phyloP scores from a whole-genome alignment of 2,329 filamentous ascomycete genomes.

The Talaromyces pinophilus region DNA sequence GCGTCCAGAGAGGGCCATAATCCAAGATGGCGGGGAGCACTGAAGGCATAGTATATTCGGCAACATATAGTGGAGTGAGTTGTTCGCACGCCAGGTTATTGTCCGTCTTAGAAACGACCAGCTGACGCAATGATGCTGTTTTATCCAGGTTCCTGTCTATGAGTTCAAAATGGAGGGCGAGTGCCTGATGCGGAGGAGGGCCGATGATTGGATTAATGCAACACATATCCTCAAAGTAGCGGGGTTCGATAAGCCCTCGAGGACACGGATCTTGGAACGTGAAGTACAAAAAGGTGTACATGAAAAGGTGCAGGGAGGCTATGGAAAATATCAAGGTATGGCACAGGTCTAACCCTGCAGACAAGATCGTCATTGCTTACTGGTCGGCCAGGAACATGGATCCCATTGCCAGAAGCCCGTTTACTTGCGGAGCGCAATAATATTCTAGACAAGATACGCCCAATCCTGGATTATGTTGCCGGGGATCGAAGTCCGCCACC shows the following conservation, averaged over 20 bases:
- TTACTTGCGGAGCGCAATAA: constrained; percentile 83
- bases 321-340: constrained; percentile 96
- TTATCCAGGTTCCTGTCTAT: constrained; percentile 80
- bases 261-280: constrained; percentile 91
- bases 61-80: constrained; percentile 64
- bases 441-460: constrained; percentile 75
- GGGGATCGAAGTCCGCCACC: constrained; percentile 88
- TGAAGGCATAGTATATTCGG: constrained; percentile 59
- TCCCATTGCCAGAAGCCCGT: constrained; percentile 80
- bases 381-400: constrained; percentile 75
- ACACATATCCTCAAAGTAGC: constrained; percentile 97
- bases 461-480: constrained; percentile 86
- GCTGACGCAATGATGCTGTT: neutral
- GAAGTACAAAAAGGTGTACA: constrained; percentile 96
- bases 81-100: neutral
- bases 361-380: constrained; percentile 13
- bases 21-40: constrained; percentile 39
- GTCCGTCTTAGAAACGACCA: constrained; percentile 23
- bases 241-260: constrained; percentile 93
- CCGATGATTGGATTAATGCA: constrained; percentile 99
- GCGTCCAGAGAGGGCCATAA: constrained; percentile 23
- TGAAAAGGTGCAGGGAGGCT: constrained; percentile 97
- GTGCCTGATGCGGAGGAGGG: constrained; percentile 93
- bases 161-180: constrained; percentile 85
- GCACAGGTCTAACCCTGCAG: neutral